Evolutionary conservation across 169 alveolate genomes (phyloP), one percentile per base, ranked within the genome.

Genomic region (Plasmodium malariae): DNA sequence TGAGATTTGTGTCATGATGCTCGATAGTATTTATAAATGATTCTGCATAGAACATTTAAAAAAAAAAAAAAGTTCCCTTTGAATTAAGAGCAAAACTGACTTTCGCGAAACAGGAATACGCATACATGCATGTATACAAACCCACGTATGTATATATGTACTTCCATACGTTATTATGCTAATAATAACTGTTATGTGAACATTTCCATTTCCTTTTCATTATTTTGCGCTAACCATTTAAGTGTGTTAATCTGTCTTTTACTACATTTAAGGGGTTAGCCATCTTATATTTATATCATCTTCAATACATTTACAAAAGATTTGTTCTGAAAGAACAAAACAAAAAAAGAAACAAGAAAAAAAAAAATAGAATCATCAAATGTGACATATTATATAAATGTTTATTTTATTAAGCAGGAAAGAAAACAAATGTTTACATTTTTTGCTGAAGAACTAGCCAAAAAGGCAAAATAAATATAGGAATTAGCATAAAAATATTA

Each of bases 211-310:
- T n/a, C 55, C 12, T 57, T 54, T 34, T 62, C 43, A 17, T 76
- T 49, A 26, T 76, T 60, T 62, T 2, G 62, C 59, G n/a, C 57
- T 74, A 57, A 76, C 89, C 65, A 55, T 76, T 76, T 67, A 76
- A 76, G 40, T 62, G 59, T 28, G 59, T 43, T 51, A 76, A 43
- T 76, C 28, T 62, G 57, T 14, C 70, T 62, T 76, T 76, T 62
- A 48, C 14, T 34, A 21, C 34, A 26, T 43, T 40, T 60, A 62
- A 24, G 21, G 69, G 37, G 12, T 62, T 36, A 30, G 59, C 59
- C 89, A 76, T 76, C 21, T 43, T 59, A 43, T 40, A 45, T 37
- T 32, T 43, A 11, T n/a, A 32, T 26, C 62, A 24, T 37, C 34
- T 59, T 48, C 28, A 34, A 24, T 54, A 37, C 62, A 60, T 76